Conservation (phyloP, 148 eudicot genomes). For the Drosera capensis region DNA sequence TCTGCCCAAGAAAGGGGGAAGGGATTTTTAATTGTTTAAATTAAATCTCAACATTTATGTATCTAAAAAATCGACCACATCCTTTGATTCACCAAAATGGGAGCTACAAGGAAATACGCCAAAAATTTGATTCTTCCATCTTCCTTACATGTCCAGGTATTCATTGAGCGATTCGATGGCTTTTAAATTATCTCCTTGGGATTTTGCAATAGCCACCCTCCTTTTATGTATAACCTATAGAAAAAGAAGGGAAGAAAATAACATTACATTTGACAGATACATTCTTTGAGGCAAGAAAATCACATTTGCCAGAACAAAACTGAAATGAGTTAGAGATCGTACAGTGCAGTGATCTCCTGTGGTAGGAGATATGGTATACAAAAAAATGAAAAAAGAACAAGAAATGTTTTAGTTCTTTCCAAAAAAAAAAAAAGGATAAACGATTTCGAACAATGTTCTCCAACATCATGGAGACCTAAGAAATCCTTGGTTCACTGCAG, state of each 20-base stretch:
- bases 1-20: conserved; percentile 22
- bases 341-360: no score
- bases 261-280: neutral
- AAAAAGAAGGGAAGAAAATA: neutral
- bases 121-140: conserved; percentile 3
- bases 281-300: neutral
- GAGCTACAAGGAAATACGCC: neutral
- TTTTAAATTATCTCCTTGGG: conserved; percentile 61
- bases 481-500: no score
- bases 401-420: conserved; percentile 1
- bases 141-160: conserved; percentile 77
- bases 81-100: no score
- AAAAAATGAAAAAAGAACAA: conserved; percentile 1
- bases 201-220: conserved; percentile 79
- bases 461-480: no score
- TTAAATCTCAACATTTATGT: conserved; percentile 1
- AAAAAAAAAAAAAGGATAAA: no score
- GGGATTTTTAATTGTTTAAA: no score
- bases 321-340: no score
- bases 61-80: neutral
- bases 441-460: no score
- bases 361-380: neutral
- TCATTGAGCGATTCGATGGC: conserved; percentile 65
- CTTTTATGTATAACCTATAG: conserved; percentile 70
- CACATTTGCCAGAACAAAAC: neutral